A percentile compares a stretch with the other conserved stretches of the same genome.
Conservation (phyloP, 768 basidiomycete species). For the Mycena galopus region DNA sequence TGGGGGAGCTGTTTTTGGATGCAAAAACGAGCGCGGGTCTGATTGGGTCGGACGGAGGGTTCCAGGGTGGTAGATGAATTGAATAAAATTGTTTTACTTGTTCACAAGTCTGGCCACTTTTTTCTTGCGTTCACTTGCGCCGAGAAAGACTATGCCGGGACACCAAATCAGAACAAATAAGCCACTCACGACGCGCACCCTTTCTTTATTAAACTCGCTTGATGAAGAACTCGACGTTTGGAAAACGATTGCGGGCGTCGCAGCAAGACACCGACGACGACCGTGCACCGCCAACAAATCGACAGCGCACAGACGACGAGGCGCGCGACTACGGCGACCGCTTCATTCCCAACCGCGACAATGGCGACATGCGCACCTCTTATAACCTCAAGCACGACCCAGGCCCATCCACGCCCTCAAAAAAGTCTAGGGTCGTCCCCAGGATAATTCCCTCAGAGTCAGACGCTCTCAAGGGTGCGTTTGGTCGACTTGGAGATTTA, state of each 20-base stretch:
- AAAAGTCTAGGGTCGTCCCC: slow-evolving; percentile 71
- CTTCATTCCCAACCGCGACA: slow-evolving; percentile 77
- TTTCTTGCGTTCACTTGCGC: no score
- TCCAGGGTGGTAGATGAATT: slow-evolving; percentile 42
- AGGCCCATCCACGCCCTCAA: slow-evolving; percentile 70
- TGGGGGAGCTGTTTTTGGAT: slow-evolving; percentile 95
- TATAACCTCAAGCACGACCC: slow-evolving; percentile 75
- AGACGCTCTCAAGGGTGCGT: slow-evolving; percentile 81
- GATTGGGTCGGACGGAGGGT: slow-evolving; percentile 57
- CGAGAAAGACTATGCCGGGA: no score
- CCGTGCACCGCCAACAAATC: slow-evolving; percentile 22
- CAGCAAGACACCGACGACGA: slow-evolving; percentile 67
- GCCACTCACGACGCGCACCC: no score
- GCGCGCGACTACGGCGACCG: slow-evolving; percentile 69
- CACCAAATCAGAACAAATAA: no score
- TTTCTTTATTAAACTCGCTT: no score
- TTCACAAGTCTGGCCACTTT: no score
- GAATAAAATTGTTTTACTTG: slow-evolving; percentile 28
- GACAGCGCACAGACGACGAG: slow-evolving; percentile 28
- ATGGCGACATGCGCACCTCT: slow-evolving; percentile 73
- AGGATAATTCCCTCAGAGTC: slow-evolving; percentile 77
- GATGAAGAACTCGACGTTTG: slow-evolving; percentile 90
- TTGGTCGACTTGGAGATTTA: slow-evolving; percentile 22
- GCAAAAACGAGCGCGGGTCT: slow-evolving; percentile 83
- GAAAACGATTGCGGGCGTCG: slow-evolving; percentile 83